Conservation (phyloP, 352 stramenopile genomes). For the Pythium volutum region DNA sequence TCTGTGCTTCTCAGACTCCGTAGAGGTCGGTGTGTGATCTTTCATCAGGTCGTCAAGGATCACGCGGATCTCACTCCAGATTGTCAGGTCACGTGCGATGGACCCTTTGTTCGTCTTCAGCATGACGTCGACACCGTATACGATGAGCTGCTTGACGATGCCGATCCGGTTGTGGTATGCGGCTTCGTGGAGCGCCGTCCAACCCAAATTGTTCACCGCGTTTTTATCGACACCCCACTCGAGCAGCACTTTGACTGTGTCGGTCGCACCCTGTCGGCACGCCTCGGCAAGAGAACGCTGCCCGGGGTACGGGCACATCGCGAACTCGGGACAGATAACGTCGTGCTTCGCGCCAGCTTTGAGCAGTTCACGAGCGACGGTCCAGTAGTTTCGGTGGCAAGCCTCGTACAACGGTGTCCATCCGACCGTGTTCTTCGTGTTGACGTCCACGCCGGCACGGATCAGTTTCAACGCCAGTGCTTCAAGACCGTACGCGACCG, state of each 20-base stretch:
- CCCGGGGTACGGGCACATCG: slow-evolving; percentile 69
- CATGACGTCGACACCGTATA: slow-evolving; percentile 73
- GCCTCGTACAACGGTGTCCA: slow-evolving; percentile 79
- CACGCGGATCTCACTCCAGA: slow-evolving; percentile 69
- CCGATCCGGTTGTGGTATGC: slow-evolving; percentile 74
- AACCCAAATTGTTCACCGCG: slow-evolving; percentile 64
- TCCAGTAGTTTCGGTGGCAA: slow-evolving; percentile 67
- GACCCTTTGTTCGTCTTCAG: slow-evolving; percentile 65
- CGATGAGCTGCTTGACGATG: slow-evolving; percentile 72
- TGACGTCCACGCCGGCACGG: slow-evolving; percentile 59
- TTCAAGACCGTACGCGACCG: slow-evolving; percentile 74
- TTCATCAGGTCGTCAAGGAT: slow-evolving; percentile 75
- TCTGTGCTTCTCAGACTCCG: slow-evolving; percentile 32
- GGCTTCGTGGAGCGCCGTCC: slow-evolving; percentile 77
- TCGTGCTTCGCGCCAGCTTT: slow-evolving; percentile 60
- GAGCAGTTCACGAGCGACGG: slow-evolving; percentile 59
- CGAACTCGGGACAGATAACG: slow-evolving; percentile 74
- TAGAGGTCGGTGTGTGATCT: slow-evolving; percentile 22
- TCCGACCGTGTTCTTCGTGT: slow-evolving; percentile 62
- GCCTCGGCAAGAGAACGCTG: slow-evolving; percentile 67
- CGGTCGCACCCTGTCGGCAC: slow-evolving; percentile 55
- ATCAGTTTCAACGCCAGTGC: slow-evolving; percentile 73
- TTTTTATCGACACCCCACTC: slow-evolving; percentile 84
- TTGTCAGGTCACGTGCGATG: slow-evolving; percentile 67
- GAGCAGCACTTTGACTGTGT: slow-evolving; percentile 68